A percentile compares a stretch with the other conserved stretches of the same genome.
These are phyloP conservation scores for Candida ipomoeae DNA, from an alignment of 805 yeast species.

Conservation along the genomic window DNA sequence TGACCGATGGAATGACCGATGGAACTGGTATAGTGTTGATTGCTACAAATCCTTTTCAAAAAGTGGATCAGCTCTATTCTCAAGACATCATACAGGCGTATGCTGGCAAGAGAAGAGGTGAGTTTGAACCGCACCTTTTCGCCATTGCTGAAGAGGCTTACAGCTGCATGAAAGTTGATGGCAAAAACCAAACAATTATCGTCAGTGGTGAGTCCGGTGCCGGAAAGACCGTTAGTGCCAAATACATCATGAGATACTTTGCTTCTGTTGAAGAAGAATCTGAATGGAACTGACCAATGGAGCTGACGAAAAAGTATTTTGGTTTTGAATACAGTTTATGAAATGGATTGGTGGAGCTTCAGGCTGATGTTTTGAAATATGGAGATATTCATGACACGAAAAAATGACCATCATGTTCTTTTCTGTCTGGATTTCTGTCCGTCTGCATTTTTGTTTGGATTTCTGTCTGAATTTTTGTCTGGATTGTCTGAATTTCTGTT, in stretches of 20 bases:
- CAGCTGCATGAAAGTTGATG: conserved; percentile 85
- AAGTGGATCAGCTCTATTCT: conserved; percentile 85
- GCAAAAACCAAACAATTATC: conserved; percentile 88
- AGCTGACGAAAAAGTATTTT: too few species aligned
- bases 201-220: conserved; percentile 99
- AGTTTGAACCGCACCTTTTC: conserved; percentile 92
- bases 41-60: conserved; percentile 94
- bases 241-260: conserved; percentile 94
- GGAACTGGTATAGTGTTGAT: conserved; percentile 95
- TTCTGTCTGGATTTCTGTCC: too few species aligned
- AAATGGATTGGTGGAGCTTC: too few species aligned
- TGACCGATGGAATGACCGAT: too few species aligned
- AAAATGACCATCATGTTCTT: too few species aligned
- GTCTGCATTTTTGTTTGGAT: too few species aligned
- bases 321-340: too few species aligned
- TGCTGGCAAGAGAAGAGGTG: conserved; percentile 90
- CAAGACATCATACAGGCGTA: conserved; percentile 92
- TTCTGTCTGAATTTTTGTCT: too few species aligned
- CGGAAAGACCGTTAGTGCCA: conserved; percentile 96
- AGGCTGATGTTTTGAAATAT: too few species aligned
- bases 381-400: too few species aligned
- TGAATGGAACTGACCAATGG: too few species aligned
- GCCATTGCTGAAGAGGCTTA: conserved; percentile 98
- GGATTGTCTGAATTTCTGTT: too few species aligned
- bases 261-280: conserved; percentile 76